Evolutionary conservation across 345 rosid species (phyloP).

Genomic region (Ceriops decandra): DNA sequence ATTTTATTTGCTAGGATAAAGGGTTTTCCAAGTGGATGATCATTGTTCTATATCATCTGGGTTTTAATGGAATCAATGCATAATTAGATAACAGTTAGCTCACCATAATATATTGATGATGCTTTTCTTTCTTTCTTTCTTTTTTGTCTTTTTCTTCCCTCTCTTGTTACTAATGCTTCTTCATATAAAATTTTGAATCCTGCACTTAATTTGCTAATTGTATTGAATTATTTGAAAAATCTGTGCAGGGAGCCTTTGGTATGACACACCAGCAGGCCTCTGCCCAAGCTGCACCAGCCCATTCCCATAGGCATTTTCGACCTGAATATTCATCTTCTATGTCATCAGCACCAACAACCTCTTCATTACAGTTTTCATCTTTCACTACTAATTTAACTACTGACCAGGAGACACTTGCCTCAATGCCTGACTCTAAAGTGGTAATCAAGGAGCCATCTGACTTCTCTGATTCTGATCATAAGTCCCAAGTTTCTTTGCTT

Average conservation of each 20-base stretch:
- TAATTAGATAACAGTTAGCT: too few species aligned
- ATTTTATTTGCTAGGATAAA: too few species aligned
- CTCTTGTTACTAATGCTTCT: not conserved
- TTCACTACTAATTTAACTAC: conserved; percentile 19
- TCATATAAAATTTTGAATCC: too few species aligned
- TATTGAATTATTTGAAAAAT: too few species aligned
- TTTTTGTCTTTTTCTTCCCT: too few species aligned
- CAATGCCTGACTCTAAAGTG: conserved; percentile 26
- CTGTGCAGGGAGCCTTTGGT: conserved; percentile 46
- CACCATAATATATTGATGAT: too few species aligned
- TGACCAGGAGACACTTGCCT: conserved; percentile 28
- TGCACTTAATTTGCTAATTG: too few species aligned
- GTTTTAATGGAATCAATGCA: too few species aligned
- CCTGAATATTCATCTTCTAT: conserved; percentile 30
- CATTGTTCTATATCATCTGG: too few species aligned
- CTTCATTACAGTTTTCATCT: conserved; percentile 27
- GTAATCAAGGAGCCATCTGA: conserved; percentile 35
- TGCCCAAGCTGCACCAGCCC: conserved; percentile 64
- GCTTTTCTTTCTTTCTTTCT: too few species aligned
- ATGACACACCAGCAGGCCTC: conserved; percentile 88
- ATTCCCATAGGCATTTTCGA: conserved; percentile 33
- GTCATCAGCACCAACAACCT: conserved; percentile 31
- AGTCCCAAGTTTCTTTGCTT: conserved; percentile 36
- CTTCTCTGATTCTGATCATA: conserved; percentile 37
- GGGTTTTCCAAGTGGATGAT: too few species aligned